A percentile compares a stretch with the other conserved stretches of the same genome.
Conservation (phyloP, 2,329 filamentous ascomycete species). For the Fusarium goolgardi region DNA sequence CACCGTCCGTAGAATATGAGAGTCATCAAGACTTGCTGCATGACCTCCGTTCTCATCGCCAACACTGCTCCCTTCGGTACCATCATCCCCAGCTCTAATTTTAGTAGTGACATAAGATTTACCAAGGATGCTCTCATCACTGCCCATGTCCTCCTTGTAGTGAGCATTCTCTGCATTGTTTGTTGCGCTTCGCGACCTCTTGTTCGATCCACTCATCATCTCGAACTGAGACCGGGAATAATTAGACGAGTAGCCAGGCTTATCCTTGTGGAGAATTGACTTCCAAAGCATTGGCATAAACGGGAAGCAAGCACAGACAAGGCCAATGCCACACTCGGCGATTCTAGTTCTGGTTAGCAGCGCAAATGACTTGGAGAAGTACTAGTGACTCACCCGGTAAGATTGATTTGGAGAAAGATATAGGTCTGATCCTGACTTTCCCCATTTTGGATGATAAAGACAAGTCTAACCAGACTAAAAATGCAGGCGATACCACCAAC, state of each 20-base stretch:
- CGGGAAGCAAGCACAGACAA: conserved; percentile 34
- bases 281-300: conserved; percentile 39
- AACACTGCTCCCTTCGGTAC: neutral
- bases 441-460: conserved; percentile 28
- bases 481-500: conserved; percentile 28
- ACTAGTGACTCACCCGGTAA: conserved; percentile 11
- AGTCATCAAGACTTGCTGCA: conserved; percentile 11
- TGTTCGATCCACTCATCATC: conserved; percentile 28
- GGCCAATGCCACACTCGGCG: conserved; percentile 31
- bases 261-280: conserved; percentile 31
- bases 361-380: rapidly evolving
- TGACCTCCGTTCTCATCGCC: neutral
- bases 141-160: conserved; percentile 12
- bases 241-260: conserved; percentile 29
- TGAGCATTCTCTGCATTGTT: conserved; percentile 2
- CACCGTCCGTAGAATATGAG: conserved; percentile 25
- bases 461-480: conserved; percentile 25
- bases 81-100: conserved; percentile 7
- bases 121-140: conserved; percentile 28
- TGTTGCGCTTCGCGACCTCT: conserved; percentile 6
- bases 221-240: conserved; percentile 28
- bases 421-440: conserved; percentile 32
- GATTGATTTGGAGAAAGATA: conserved; percentile 30
- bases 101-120: conserved; percentile 23
- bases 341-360: conserved; percentile 6